Percentiles rank a stretch among this genome's conserved stretches.
phyloP scores from a whole-genome alignment of 2,329 filamentous ascomycete species.

The Botrytis aclada region DNA sequence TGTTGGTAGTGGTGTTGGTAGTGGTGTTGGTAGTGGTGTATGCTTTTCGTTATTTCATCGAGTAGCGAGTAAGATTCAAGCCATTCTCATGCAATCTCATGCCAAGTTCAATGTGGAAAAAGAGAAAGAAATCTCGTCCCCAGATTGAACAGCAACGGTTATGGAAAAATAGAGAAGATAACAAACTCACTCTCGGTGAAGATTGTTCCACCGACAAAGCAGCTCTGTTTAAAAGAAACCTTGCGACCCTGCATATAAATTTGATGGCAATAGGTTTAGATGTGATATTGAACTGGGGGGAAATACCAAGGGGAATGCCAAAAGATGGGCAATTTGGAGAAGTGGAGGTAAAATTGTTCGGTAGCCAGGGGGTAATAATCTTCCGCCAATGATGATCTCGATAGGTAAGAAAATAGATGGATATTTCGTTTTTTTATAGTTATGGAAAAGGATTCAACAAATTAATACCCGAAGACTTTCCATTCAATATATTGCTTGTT shows the following conservation, averaged over 20 bases:
- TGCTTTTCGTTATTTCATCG: neutral
- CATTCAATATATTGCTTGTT: neutral
- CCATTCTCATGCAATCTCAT: neutral
- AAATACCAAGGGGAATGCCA: constrained; percentile 1
- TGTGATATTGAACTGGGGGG: constrained; percentile 6
- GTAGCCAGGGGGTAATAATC: constrained; percentile 17
- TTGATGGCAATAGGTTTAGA: constrained; percentile 6
- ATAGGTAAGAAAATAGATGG: neutral
- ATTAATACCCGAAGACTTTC: neutral
- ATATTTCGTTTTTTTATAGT: neutral
- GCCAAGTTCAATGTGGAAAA: neutral
- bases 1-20: neutral
- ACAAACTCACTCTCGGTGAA: constrained; percentile 12
- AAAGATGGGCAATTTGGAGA: constrained; percentile 22
- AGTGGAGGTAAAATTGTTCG: constrained; percentile 15
- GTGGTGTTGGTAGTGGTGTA: neutral
- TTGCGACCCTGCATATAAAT: constrained; percentile 16
- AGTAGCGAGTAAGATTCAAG: neutral
- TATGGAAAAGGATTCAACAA: neutral
- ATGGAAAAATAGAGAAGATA: constrained; percentile 18
- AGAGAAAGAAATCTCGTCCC: neutral
- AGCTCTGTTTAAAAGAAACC: neutral
- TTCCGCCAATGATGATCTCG: constrained; percentile 17
- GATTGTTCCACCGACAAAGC: constrained; percentile 21
- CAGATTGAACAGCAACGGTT: neutral